Evolutionary conservation across 1,284 basidiomycete genomes (phyloP).

Genomic region (Cronartium quercuum): DNA sequence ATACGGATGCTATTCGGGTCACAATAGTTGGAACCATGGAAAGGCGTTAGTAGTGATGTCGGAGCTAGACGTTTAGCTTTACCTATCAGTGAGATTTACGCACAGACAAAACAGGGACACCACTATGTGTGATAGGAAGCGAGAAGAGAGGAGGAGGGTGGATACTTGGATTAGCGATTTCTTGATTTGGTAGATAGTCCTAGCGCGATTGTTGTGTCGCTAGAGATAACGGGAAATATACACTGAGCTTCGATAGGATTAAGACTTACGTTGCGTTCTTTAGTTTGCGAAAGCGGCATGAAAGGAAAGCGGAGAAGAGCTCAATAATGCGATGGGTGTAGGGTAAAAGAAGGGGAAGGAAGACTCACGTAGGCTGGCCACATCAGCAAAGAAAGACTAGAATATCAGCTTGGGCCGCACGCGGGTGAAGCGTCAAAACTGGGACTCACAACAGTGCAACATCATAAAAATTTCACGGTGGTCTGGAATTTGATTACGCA

Average conservation of each 20-base stretch:
- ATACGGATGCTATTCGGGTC: slow-evolving; percentile 20
- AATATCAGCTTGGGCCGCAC: slow-evolving; percentile 33
- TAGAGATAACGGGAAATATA: background rate
- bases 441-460: slow-evolving; percentile 37
- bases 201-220: slow-evolving; percentile 1
- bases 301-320: slow-evolving; percentile 1
- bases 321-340: slow-evolving; percentile 9
- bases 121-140: background rate
- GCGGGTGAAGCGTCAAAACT: slow-evolving; percentile 5
- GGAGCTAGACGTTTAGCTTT: background rate
- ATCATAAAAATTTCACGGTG: slow-evolving; percentile 22
- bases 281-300: slow-evolving; percentile 5
- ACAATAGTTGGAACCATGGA: background rate
- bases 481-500: slow-evolving; percentile 36
- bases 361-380: slow-evolving; percentile 39
- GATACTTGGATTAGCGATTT: background rate
- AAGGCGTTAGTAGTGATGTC: slow-evolving; percentile 9
- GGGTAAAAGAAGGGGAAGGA: slow-evolving; percentile 21
- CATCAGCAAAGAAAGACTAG: slow-evolving; percentile 36
- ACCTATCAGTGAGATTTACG: background rate
- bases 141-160: slow-evolving; percentile 2
- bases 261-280: slow-evolving; percentile 33
- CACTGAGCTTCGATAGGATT: background rate
- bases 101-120: slow-evolving; percentile 34
- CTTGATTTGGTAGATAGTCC: background rate